Conservation (phyloP, 768 basidiomycete genomes). For the Inosperma sp. region DNA sequence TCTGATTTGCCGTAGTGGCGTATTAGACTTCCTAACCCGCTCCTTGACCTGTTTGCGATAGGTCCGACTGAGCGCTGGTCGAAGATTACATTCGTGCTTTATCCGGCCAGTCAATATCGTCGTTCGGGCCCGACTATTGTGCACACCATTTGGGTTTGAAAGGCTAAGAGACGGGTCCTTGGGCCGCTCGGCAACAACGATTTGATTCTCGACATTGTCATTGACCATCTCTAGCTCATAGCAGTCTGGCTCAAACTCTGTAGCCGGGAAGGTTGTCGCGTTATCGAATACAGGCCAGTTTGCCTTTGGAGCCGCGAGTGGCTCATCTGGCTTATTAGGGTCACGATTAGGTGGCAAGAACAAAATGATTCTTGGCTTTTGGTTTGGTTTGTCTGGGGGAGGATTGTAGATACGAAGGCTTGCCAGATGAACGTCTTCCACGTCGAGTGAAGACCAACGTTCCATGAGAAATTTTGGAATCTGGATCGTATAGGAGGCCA, state of each 20-base stretch:
- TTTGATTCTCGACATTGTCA: constrained; percentile 77
- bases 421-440: constrained; percentile 76
- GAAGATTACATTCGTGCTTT: constrained; percentile 74
- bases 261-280: constrained; percentile 28
- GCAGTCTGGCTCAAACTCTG: constrained; percentile 51
- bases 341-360: constrained; percentile 60
- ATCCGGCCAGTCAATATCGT: constrained; percentile 76
- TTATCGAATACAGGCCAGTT: constrained; percentile 38
- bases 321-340: constrained; percentile 26
- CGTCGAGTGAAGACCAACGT: constrained; percentile 72
- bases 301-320: constrained; percentile 21
- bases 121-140: constrained; percentile 62
- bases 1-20: constrained; percentile 59
- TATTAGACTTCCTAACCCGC: constrained; percentile 61
- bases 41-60: constrained; percentile 73
- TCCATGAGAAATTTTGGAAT: constrained; percentile 85
- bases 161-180: constrained; percentile 49
- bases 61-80: constrained; percentile 59
- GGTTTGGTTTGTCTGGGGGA: constrained; percentile 35
- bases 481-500: constrained; percentile 35
- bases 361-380: constrained; percentile 59
- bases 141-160: constrained; percentile 33
- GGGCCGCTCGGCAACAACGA: constrained; percentile 78
- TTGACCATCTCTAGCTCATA: constrained; percentile 90
- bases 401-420: constrained; percentile 72